Base-by-base conservation (phyloP, 345 rosid genomes). In the Lenwebbia sp. region DNA sequence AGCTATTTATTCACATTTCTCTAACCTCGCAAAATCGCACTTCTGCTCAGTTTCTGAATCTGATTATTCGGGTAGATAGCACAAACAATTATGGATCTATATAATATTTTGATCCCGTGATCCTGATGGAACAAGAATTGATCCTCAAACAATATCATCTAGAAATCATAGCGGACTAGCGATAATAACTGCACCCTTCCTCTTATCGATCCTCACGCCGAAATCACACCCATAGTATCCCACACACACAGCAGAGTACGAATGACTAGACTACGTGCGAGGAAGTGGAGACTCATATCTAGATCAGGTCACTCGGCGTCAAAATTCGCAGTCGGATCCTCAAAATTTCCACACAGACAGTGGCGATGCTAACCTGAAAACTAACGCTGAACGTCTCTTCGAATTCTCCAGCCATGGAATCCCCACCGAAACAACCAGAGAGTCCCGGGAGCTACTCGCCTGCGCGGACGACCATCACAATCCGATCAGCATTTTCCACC, bases 321-420 rank as follows among this genome's bases (percentile, higher is more conserved):
- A 23, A 55, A 55, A 55, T 22, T 23, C 58, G 58, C n/a, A 23
- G 58, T 3, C 26, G 58, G 25, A 65, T 17, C 44, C 78, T 65
- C 76, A 65, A 21, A 17, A 65, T 65, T 10, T 33, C 78, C 78
- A 14, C 41, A 62, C 22, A 62, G 21, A 78, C 54, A 60, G 70
- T 21, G 17, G 41, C 23, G 26, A 52, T 14, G 49, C 14, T 30
- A 58, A 95, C 99, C 96, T 92, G 93, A 88, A 94, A 94, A 86
- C 91, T 88, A 88, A 93, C 82, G 87, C 88, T 82, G 85, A 88
- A 90, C n/a, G 98, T 91, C 10, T 95, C 96, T 90, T 93, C 92
- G 85, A 91, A 86, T 85, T 95, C 95, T 83, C 93, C 95, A 33
- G 94, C 93, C 99, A 95, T 96, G 86, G 53, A 83, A 84, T 23